Percentiles rank a stretch among this genome's conserved stretches.
Evolutionary conservation across 192 early-diverging fungal genomes (phyloP).

Genomic region (Backusella tuberculispora): DNA sequence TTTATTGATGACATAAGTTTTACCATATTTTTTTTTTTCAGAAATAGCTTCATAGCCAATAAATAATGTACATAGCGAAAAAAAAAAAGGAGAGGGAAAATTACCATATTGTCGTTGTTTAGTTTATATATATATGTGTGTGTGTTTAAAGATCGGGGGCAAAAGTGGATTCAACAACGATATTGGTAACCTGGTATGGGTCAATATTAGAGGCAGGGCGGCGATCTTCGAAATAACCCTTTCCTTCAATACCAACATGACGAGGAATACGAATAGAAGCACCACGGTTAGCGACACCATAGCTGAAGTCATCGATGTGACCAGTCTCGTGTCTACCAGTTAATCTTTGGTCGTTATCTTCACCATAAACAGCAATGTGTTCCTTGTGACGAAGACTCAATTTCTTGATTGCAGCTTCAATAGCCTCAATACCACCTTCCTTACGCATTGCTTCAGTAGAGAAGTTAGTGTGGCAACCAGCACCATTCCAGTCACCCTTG

Average conservation of each 20-base stretch:
- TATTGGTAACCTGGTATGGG: conserved; percentile 56
- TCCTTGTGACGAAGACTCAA: conserved; percentile 45
- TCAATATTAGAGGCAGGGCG: conserved; percentile 63
- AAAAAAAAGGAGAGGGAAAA: not conserved
- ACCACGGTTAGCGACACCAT: conserved; percentile 60
- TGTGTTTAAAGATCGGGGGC: conserved; percentile 23
- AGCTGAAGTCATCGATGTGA: conserved; percentile 52
- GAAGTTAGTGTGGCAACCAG: conserved; percentile 62
- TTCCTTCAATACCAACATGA: conserved; percentile 54
- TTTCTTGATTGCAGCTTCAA: conserved; percentile 59
- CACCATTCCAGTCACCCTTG: conserved; percentile 63
- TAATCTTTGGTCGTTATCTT: conserved; percentile 59
- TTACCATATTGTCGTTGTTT: not conserved
- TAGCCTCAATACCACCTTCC: conserved; percentile 52
- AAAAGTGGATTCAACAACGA: conserved; percentile 50
- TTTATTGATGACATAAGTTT: not conserved
- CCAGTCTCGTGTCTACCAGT: conserved; percentile 60
- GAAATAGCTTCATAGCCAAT: not conserved
- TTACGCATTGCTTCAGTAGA: conserved; percentile 55
- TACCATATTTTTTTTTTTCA: not conserved
- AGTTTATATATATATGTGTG: no score
- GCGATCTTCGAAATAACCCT: conserved; percentile 61
- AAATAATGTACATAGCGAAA: not conserved
- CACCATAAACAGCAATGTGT: conserved; percentile 62
- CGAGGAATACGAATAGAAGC: conserved; percentile 62